phyloP scores from a whole-genome alignment of 768 basidiomycete species.

The Leccinum fibrillosum region DNA sequence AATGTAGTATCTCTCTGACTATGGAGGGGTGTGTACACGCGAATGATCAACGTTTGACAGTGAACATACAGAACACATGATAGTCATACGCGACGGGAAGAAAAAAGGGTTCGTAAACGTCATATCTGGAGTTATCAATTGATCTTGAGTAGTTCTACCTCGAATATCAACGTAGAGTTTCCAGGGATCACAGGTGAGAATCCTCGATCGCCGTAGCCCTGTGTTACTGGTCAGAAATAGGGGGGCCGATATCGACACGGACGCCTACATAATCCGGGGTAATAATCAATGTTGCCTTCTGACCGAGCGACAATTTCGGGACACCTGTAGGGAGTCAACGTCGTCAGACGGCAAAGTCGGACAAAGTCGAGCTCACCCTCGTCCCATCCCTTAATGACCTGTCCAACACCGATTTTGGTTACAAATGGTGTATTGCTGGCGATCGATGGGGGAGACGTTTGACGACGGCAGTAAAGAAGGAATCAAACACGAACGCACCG shows the following conservation, averaged over 20 bases:
- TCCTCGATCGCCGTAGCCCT: constrained; percentile 75
- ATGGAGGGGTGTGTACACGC: constrained; percentile 6
- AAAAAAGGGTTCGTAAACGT: constrained; percentile 19
- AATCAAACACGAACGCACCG: constrained; percentile 43
- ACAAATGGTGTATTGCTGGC: constrained; percentile 57
- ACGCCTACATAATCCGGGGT: constrained; percentile 75
- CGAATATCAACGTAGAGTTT: constrained; percentile 72
- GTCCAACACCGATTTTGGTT: constrained; percentile 73
- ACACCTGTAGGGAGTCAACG: constrained; percentile 49
- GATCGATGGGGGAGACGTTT: constrained; percentile 7
- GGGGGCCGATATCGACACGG: constrained; percentile 1
- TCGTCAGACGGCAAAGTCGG: neutral
- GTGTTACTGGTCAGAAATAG: constrained; percentile 5
- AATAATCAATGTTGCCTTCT: constrained; percentile 65
- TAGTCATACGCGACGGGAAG: constrained; percentile 15
- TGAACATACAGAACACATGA: constrained; percentile 26
- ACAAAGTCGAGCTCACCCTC: constrained; percentile 52
- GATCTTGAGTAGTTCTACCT: constrained; percentile 81
- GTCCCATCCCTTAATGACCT: constrained; percentile 90
- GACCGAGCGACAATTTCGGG: constrained; percentile 67
- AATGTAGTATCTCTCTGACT: neutral
- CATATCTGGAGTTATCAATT: constrained; percentile 32
- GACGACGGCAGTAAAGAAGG: neutral
- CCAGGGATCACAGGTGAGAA: constrained; percentile 79
- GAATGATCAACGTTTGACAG: constrained; percentile 12